Conservation (phyloP, 208 protist genomes). For the Naegleria fowleri region DNA sequence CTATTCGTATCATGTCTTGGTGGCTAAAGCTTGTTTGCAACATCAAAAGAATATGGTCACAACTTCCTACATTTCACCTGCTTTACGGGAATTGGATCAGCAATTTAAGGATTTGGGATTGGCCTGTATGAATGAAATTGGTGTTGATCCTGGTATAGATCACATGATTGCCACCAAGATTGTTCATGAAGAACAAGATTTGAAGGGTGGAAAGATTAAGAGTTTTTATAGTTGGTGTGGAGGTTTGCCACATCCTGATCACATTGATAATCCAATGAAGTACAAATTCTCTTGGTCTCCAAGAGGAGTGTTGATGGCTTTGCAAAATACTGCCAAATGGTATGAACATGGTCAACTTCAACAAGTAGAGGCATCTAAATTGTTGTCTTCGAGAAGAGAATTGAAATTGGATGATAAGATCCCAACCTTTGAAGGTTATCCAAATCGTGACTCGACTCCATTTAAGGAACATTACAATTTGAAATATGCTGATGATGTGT, state of each 20-base stretch:
- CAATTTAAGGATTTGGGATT: conserved; percentile 45
- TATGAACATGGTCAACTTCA: conserved; percentile 35
- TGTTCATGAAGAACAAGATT: conserved; percentile 50
- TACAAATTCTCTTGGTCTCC: conserved; percentile 73
- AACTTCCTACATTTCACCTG: conserved; percentile 53
- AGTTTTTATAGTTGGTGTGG: conserved; percentile 56
- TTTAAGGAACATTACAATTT: conserved; percentile 48
- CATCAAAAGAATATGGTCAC: conserved; percentile 56
- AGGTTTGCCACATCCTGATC: conserved; percentile 61
- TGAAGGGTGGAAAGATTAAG: conserved; percentile 47
- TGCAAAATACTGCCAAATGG: conserved; percentile 40
- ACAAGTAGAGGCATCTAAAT: conserved; percentile 13
- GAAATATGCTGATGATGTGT: conserved; percentile 42
- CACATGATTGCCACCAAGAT: conserved; percentile 45
- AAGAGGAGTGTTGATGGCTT: conserved; percentile 55
- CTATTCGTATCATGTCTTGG: conserved; percentile 36
- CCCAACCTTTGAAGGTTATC: conserved; percentile 46
- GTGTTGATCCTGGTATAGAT: conserved; percentile 70
- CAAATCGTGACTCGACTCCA: conserved; percentile 53
- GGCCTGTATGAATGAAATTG: conserved; percentile 60
- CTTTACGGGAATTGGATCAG: conserved; percentile 45
- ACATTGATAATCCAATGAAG: conserved; percentile 55
- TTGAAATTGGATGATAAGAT: conserved; percentile 25
- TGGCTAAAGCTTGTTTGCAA: conserved; percentile 54
- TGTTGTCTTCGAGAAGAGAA: conserved; percentile 24